phyloP scores from a whole-genome alignment of 2,329 filamentous ascomycete species.

The Fusarium papillatum region DNA sequence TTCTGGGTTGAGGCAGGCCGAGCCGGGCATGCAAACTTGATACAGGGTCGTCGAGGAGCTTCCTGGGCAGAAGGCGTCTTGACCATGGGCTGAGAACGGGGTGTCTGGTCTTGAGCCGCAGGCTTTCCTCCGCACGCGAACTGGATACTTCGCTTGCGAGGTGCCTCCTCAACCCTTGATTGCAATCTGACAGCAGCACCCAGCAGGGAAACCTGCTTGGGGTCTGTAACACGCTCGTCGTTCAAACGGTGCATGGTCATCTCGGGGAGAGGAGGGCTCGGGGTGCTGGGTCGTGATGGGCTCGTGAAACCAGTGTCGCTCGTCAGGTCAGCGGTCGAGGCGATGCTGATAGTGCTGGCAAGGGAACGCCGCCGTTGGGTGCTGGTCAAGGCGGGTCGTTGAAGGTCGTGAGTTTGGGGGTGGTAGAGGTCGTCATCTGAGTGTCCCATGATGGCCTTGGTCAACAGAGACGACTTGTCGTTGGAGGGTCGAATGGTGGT shows the following conservation, averaged over 20 bases:
- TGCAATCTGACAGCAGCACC: conserved; percentile 39
- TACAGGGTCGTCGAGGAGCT: conserved; percentile 69
- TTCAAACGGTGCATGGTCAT: conserved; percentile 61
- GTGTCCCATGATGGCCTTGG: conserved; percentile 81
- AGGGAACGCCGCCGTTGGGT: conserved; percentile 71
- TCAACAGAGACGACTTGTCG: conserved; percentile 85
- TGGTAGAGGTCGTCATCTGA: conserved; percentile 68
- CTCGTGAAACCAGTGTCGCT: conserved; percentile 94
- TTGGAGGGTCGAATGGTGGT: conserved; percentile 61
- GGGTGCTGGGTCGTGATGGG: conserved; percentile 87
- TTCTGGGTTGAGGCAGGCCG: conserved; percentile 60
- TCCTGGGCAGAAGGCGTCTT: conserved; percentile 52
- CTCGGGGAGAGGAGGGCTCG: conserved; percentile 85
- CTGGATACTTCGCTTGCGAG: conserved; percentile 89
- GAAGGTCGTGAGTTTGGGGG: conserved; percentile 46
- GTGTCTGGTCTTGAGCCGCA: conserved; percentile 57
- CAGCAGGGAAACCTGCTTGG: conserved; percentile 43
- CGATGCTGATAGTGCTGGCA: conserved; percentile 83
- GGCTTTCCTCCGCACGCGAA: conserved; percentile 86
- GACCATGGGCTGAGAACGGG: conserved; percentile 50
- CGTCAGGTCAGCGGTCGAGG: conserved; percentile 92
- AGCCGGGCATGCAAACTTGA: conserved; percentile 82
- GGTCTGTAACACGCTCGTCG: conserved; percentile 44
- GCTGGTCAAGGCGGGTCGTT: conserved; percentile 45
- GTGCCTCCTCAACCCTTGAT: conserved; percentile 58